These are phyloP conservation scores for Barbatosphaeria neglecta DNA, from an alignment of 495 filamentous ascomycete species.

Conservation along the genomic window DNA sequence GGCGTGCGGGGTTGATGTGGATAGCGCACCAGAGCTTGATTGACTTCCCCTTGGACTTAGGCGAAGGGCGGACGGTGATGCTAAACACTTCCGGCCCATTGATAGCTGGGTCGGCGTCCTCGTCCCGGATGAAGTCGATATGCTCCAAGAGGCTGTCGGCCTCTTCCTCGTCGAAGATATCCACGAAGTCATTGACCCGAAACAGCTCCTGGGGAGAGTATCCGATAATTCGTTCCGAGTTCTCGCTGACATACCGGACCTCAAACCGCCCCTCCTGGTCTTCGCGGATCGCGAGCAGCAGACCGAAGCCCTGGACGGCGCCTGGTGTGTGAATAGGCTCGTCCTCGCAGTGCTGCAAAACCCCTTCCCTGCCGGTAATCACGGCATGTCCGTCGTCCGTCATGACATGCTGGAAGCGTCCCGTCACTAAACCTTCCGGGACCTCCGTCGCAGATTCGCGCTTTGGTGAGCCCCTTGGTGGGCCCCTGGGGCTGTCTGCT, in stretches of 20 bases:
- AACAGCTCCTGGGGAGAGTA: slow-evolving; percentile 74
- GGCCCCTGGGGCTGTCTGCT: slow-evolving; percentile 3
- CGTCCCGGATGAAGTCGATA: slow-evolving; percentile 74
- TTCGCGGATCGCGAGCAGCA: slow-evolving; percentile 67
- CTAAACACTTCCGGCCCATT: slow-evolving; percentile 86
- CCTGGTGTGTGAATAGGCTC: slow-evolving; percentile 90
- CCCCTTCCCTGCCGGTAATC: slow-evolving; percentile 65
- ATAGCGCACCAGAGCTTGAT: slow-evolving; percentile 83
- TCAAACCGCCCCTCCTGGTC: slow-evolving; percentile 52
- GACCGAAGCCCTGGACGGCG: slow-evolving; percentile 77
- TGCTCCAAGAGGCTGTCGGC: slow-evolving; percentile 73
- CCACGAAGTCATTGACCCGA: slow-evolving; percentile 57
- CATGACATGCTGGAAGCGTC: slow-evolving; percentile 68
- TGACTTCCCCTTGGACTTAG: slow-evolving; percentile 34
- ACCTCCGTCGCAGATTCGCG: slow-evolving; percentile 12
- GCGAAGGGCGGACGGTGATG: slow-evolving; percentile 52
- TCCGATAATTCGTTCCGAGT: slow-evolving; percentile 64
- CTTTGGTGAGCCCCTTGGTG: slow-evolving; percentile 7
- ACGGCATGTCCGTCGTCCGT: slow-evolving; percentile 77
- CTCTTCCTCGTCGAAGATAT: slow-evolving; percentile 75
- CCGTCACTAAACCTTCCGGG: slow-evolving; percentile 40
- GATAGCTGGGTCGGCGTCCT: slow-evolving; percentile 54
- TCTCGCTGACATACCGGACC: slow-evolving; percentile 80
- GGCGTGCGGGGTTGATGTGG: slow-evolving; percentile 54
- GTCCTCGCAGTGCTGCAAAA: slow-evolving; percentile 73